These are phyloP conservation scores for Acanthamoeba sp. DNA, from an alignment of 208 protist genomes.

Conservation along the genomic window DNA sequence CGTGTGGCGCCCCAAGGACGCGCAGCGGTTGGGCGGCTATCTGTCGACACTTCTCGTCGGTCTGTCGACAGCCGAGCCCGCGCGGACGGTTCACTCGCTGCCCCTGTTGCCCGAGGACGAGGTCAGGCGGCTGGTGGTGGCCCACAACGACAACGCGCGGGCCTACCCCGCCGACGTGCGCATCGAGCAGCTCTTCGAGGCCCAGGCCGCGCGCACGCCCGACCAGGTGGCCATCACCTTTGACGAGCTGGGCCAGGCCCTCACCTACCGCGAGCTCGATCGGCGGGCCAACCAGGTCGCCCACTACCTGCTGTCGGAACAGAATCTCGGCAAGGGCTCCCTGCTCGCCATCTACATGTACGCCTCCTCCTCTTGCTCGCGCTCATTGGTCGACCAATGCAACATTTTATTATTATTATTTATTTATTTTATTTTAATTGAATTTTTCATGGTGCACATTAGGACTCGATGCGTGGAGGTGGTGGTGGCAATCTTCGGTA, in stretches of 20 bases:
- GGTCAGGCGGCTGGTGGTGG: neutral
- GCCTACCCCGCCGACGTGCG: neutral
- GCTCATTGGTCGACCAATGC: too few relatives aligned
- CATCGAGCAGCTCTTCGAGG: neutral
- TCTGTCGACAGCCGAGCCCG: neutral
- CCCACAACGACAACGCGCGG: constrained; percentile 16
- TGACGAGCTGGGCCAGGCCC: neutral
- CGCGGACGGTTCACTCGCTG: neutral
- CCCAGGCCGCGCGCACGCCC: neutral
- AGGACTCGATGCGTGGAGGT: constrained; percentile 47
- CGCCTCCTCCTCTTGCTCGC: neutral
- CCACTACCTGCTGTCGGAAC: neutral
- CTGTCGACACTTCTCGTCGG: neutral
- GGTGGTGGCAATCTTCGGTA: constrained; percentile 38
- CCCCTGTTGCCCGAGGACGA: neutral
- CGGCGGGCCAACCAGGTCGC: neutral
- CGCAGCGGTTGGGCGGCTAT: neutral
- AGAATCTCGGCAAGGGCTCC: neutral
- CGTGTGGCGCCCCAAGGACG: neutral
- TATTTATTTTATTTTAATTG: neutral
- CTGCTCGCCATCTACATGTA: constrained; percentile 35
- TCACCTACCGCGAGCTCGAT: constrained; percentile 10
- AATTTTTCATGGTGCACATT: too few relatives aligned
- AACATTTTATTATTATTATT: neutral
- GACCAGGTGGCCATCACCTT: neutral